Evolutionary conservation across 129 eudicot genomes (phyloP).

Genomic region (Centrapalus pauciflorus): DNA sequence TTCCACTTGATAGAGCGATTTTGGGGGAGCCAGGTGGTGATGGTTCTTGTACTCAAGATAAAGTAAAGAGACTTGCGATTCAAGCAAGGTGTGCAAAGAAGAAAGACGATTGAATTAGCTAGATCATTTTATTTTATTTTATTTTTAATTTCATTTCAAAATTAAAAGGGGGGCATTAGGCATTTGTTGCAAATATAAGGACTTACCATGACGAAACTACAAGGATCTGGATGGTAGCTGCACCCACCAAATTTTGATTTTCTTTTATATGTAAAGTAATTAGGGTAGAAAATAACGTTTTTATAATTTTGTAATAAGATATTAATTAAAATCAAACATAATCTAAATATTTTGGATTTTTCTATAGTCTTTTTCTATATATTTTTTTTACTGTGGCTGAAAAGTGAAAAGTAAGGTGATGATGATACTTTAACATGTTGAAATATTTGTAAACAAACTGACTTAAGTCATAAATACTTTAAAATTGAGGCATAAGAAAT

Average conservation of each 20-base stretch:
- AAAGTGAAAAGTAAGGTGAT: too few species aligned
- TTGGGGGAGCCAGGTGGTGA: constrained; percentile 28
- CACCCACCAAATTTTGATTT: constrained; percentile 11
- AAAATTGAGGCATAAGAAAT: too few species aligned
- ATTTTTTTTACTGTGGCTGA: too few species aligned
- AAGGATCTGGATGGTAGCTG: neutral
- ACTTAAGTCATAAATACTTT: too few species aligned
- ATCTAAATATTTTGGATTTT: too few species aligned
- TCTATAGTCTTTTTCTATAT: too few species aligned
- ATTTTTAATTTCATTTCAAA: too few species aligned
- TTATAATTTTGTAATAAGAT: neutral
- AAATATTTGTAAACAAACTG: too few species aligned
- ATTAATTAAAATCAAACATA: too few species aligned
- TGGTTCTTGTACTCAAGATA: constrained; percentile 28
- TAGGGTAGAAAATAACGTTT: constrained; percentile 1
- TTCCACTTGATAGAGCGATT: constrained; percentile 20
- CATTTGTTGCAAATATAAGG: neutral
- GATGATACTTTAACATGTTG: too few species aligned
- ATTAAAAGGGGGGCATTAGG: neutral
- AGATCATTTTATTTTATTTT: too few species aligned
- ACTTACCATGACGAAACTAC: neutral
- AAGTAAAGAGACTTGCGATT: constrained; percentile 29
- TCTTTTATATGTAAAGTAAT: constrained; percentile 14
- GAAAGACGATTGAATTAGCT: constrained; percentile 22
- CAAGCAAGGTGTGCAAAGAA: constrained; percentile 39